phyloP scores from a whole-genome alignment of 306 rosid species.

The Lathyrus aphaca region DNA sequence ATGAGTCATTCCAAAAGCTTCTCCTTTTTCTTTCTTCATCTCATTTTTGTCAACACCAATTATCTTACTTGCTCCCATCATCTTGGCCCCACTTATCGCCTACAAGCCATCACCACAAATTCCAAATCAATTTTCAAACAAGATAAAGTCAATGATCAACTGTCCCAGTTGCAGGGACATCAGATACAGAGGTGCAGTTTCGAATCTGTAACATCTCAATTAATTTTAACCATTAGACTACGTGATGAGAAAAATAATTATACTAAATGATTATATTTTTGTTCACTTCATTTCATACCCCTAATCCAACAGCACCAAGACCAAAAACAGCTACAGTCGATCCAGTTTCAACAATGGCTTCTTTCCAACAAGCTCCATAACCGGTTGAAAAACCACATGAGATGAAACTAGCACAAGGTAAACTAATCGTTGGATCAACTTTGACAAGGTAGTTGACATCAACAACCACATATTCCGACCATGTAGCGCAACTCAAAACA shows the following conservation, averaged over 20 bases:
- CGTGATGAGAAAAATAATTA: too few species aligned
- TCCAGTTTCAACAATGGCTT: constrained; percentile 40
- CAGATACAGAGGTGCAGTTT: too few species aligned
- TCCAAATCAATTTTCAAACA: neutral
- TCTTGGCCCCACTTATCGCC: constrained; percentile 55
- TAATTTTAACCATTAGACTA: too few species aligned
- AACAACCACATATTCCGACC: constrained; percentile 43
- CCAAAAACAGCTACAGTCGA: constrained; percentile 43
- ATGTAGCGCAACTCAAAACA: constrained; percentile 36
- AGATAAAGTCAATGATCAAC: neutral
- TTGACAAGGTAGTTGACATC: constrained; percentile 34
- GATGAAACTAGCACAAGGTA: constrained; percentile 43
- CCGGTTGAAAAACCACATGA: constrained; percentile 51
- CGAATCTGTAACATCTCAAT: too few species aligned
- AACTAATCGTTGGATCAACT: constrained; percentile 41
- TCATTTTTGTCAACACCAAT: constrained; percentile 62
- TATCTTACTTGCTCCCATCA: constrained; percentile 51
- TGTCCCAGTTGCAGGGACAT: too few species aligned
- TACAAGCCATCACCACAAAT: constrained; percentile 11
- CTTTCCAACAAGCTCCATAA: constrained; percentile 44
- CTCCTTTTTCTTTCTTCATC: constrained; percentile 47
- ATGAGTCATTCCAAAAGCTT: constrained; percentile 45
- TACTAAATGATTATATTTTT: neutral
- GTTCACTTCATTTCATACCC: constrained; percentile 33
- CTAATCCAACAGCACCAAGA: constrained; percentile 49